These are phyloP conservation scores for Ophiostoma piceae DNA, from an alignment of 2,329 filamentous ascomycete genomes.

Conservation along the genomic window DNA sequence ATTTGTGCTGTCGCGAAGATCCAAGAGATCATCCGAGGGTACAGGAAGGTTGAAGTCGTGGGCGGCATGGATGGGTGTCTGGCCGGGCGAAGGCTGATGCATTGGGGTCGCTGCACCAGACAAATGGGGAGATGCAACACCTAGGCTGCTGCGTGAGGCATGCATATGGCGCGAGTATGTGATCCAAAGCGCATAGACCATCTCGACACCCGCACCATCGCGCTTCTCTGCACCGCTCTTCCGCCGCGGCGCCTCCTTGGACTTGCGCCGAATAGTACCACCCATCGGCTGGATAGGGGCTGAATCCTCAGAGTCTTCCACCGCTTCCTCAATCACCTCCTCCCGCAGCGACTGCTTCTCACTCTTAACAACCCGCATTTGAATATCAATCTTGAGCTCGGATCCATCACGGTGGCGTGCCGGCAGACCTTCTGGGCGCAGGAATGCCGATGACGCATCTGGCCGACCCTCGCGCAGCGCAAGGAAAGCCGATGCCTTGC, in stretches of 20 bases:
- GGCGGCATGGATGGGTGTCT: conserved; percentile 56
- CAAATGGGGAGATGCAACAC: conserved; percentile 58
- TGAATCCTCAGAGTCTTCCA: conserved; percentile 5
- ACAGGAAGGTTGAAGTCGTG: conserved; percentile 52
- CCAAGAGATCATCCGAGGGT: conserved; percentile 9
- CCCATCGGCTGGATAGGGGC: background rate
- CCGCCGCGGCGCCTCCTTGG: background rate
- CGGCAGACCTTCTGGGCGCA: conserved; percentile 76
- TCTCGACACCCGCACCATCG: conserved; percentile 44
- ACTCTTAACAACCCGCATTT: conserved; percentile 93
- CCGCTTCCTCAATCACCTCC: conserved; percentile 51
- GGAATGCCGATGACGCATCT: conserved; percentile 72
- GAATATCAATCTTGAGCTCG: conserved; percentile 88
- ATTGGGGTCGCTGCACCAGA: conserved; percentile 66
- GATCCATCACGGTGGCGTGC: conserved; percentile 87
- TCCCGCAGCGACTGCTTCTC: conserved; percentile 61
- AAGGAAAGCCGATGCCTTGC: conserved; percentile 77
- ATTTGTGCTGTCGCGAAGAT: conserved; percentile 32
- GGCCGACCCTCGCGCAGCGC: conserved; percentile 76
- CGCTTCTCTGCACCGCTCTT: conserved; percentile 10
- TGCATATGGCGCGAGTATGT: conserved; percentile 94
- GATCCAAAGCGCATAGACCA: conserved; percentile 94
- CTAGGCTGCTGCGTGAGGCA: conserved; percentile 56
- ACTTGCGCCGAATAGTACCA: background rate
- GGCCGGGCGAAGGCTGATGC: conserved; percentile 72